These are phyloP conservation scores for Russula earlei DNA, from an alignment of 768 basidiomycete genomes.

Conservation along the genomic window DNA sequence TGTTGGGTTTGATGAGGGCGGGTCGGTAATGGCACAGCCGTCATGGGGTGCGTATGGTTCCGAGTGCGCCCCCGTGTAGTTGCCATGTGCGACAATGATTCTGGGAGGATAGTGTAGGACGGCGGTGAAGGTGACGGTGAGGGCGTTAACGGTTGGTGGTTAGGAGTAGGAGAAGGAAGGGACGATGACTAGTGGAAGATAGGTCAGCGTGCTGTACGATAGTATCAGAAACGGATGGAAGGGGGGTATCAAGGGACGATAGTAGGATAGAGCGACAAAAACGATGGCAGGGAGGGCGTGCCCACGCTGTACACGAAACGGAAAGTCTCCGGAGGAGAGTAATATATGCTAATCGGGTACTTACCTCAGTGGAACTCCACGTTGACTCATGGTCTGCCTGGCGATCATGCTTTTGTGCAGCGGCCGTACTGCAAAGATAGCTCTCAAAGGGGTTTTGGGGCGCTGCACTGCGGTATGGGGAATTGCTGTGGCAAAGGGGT, in stretches of 20 bases:
- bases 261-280: too few relatives aligned
- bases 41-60: conserved; percentile 7
- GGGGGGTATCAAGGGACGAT: neutral
- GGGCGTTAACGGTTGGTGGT: conserved; percentile 13
- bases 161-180: conserved; percentile 10
- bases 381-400: conserved; percentile 18
- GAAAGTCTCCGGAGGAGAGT: neutral
- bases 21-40: neutral
- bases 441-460: conserved; percentile 44
- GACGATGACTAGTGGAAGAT: conserved; percentile 14
- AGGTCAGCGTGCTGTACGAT: too few relatives aligned
- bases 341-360: neutral
- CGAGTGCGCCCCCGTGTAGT: conserved; percentile 13
- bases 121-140: conserved; percentile 20
- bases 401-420: conserved; percentile 17
- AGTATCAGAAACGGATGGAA: too few relatives aligned
- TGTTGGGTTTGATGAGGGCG: neutral
- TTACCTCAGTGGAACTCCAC: conserved; percentile 18
- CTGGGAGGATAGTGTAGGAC: neutral
- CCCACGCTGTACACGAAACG: neutral
- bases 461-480: conserved; percentile 43
- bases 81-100: neutral
- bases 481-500: conserved; percentile 13
- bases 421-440: conserved; percentile 32
- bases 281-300: too few relatives aligned